phyloP scores from a whole-genome alignment of 1,139 yeast species.

The Kluyveromyces sp. region DNA sequence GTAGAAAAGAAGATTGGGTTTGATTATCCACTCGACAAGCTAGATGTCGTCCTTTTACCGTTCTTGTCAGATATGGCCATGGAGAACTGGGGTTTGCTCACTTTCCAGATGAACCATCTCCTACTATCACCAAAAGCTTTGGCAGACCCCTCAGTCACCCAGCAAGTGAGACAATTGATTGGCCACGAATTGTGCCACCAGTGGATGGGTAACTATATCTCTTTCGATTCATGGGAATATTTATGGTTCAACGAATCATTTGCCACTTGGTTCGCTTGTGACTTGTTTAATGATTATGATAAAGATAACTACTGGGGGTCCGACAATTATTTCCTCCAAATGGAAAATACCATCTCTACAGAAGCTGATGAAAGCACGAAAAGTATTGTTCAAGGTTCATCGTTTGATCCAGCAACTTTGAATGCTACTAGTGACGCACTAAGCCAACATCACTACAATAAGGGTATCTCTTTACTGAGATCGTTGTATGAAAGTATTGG shows the following conservation, averaged over 20 bases:
- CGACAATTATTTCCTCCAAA: slow-evolving; percentile 28
- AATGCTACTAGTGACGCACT: slow-evolving; percentile 39
- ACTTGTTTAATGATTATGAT: slow-evolving; percentile 34
- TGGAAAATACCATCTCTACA: slow-evolving; percentile 35
- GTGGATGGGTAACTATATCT: slow-evolving; percentile 63
- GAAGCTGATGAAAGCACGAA: slow-evolving; percentile 35
- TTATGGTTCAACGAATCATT: slow-evolving; percentile 71
- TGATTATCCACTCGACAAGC: slow-evolving; percentile 49
- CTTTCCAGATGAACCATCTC: slow-evolving; percentile 47
- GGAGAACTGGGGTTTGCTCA: slow-evolving; percentile 69
- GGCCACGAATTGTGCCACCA: slow-evolving; percentile 71
- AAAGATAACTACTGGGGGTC: slow-evolving; percentile 21
- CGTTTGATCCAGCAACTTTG: slow-evolving; percentile 30
- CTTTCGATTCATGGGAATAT: slow-evolving; percentile 59
- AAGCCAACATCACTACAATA: slow-evolving; percentile 50
- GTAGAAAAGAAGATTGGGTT: slow-evolving; percentile 37
- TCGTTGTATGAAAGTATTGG: slow-evolving; percentile 45
- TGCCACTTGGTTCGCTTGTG: slow-evolving; percentile 61
- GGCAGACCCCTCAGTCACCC: slow-evolving; percentile 19
- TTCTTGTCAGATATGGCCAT: slow-evolving; percentile 68
- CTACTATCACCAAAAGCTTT: slow-evolving; percentile 34
- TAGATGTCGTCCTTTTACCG: slow-evolving; percentile 62
- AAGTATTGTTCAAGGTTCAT: slow-evolving; percentile 21
- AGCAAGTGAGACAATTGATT: slow-evolving; percentile 45
- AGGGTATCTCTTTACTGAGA: slow-evolving; percentile 55